Evolutionary conservation across 2,329 filamentous ascomycete genomes (phyloP).

Genomic region (Aphanocladium album): DNA sequence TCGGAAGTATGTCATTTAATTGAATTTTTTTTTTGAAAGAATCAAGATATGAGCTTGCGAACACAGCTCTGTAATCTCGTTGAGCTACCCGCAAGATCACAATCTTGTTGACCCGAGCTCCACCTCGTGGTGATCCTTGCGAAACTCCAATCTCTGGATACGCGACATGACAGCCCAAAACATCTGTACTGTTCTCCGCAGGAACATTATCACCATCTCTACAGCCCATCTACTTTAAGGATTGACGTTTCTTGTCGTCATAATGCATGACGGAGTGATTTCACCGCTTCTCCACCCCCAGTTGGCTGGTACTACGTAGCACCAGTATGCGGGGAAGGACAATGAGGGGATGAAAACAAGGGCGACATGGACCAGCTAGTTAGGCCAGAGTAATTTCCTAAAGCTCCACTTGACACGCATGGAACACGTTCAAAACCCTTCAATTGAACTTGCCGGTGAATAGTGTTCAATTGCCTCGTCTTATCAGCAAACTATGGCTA

Average conservation of each 20-base stretch:
- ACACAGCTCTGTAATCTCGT: too few relatives aligned
- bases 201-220: too few relatives aligned
- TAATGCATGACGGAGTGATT: neutral
- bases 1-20: too few relatives aligned
- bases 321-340: conserved; percentile 6
- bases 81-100: too few relatives aligned
- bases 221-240: too few relatives aligned
- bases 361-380: neutral
- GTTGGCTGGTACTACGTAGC: neutral
- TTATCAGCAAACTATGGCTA: neutral
- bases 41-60: too few relatives aligned
- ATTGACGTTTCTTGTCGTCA: neutral
- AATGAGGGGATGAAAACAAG: neutral
- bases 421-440: neutral
- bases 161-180: too few relatives aligned
- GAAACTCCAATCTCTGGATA: too few relatives aligned
- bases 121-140: too few relatives aligned
- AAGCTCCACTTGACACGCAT: neutral
- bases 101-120: too few relatives aligned
- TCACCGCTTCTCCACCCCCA: conserved; percentile 8
- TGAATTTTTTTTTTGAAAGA: too few relatives aligned
- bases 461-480: neutral
- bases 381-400: neutral
- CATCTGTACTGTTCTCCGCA: too few relatives aligned
- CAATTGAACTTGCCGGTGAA: neutral